Evolutionary conservation across 2,329 filamentous ascomycete species (phyloP).

Genomic region (Incumbomyces delicatus): DNA sequence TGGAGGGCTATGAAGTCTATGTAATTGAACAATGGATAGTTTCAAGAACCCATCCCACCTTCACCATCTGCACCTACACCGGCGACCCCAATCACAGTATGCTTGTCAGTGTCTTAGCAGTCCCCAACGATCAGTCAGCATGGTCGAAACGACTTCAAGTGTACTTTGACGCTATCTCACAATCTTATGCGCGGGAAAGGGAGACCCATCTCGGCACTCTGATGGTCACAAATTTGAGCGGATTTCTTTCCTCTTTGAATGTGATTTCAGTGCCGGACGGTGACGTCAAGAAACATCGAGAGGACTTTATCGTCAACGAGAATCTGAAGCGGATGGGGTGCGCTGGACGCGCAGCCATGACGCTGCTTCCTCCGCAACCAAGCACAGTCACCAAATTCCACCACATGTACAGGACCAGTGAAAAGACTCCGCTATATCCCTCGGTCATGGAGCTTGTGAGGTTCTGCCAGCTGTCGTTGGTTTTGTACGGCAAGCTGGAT

Average conservation of each 20-base stretch:
- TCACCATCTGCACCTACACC: constrained; percentile 86
- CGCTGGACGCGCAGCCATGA: constrained; percentile 78
- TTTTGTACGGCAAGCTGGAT: constrained; percentile 79
- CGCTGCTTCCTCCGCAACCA: constrained; percentile 63
- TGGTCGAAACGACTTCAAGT: constrained; percentile 73
- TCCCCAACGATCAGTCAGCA: constrained; percentile 65
- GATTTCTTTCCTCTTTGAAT: constrained; percentile 81
- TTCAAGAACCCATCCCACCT: constrained; percentile 78
- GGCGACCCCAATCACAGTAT: constrained; percentile 72
- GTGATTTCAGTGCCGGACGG: constrained; percentile 87
- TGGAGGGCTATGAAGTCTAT: constrained; percentile 85
- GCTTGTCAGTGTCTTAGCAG: constrained; percentile 68
- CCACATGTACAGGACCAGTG: constrained; percentile 78
- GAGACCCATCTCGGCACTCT: constrained; percentile 73
- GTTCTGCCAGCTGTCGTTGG: constrained; percentile 78
- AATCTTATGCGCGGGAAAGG: constrained; percentile 75
- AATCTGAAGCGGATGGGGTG: constrained; percentile 86
- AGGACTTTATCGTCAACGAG: constrained; percentile 87
- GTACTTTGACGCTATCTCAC: constrained; percentile 77
- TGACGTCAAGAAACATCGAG: constrained; percentile 67
- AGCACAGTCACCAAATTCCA: constrained; percentile 86
- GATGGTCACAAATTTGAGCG: constrained; percentile 89
- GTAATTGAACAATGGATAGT: constrained; percentile 97
- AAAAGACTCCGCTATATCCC: constrained; percentile 65
- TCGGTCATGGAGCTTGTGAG: constrained; percentile 84